phyloP scores from a whole-genome alignment of 2,329 filamentous ascomycete genomes.

The Xylariaceae sp. region DNA sequence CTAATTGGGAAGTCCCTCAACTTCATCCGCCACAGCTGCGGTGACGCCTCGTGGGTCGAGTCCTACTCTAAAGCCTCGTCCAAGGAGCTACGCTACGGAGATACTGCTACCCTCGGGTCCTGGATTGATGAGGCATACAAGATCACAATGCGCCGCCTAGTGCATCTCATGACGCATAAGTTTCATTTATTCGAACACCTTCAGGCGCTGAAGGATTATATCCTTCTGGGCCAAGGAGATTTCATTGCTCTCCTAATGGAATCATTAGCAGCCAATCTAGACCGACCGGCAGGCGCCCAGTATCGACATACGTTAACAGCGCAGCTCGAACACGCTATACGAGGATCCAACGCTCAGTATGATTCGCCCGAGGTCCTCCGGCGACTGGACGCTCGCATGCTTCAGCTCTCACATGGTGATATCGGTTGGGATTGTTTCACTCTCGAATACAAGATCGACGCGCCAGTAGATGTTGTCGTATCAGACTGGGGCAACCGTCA shows the following conservation, averaged over 20 bases:
- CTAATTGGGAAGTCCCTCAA: slow-evolving; percentile 96
- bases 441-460: slow-evolving; percentile 95
- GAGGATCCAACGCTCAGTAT: slow-evolving; percentile 94
- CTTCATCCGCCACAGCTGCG: slow-evolving; percentile 94
- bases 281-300: slow-evolving; percentile 91
- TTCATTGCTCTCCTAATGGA: slow-evolving; percentile 98
- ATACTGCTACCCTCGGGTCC: slow-evolving; percentile 82
- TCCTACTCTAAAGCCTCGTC: slow-evolving; percentile 89
- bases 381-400: slow-evolving; percentile 92
- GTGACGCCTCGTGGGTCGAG: slow-evolving; percentile 91
- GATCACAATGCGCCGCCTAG: slow-evolving; percentile 92
- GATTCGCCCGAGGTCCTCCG: slow-evolving; percentile 88
- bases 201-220: slow-evolving; percentile 86
- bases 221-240: slow-evolving; percentile 90
- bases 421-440: slow-evolving; percentile 99
- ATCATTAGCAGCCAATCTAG: slow-evolving; percentile 84
- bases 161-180: slow-evolving; percentile 88
- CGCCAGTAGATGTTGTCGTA: slow-evolving; percentile 93
- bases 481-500: slow-evolving; percentile 93
- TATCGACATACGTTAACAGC: slow-evolving; percentile 95
- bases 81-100: slow-evolving; percentile 85
- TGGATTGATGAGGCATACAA: slow-evolving; percentile 98
- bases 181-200: slow-evolving; percentile 94
- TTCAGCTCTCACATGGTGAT: slow-evolving; percentile 91
- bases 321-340: slow-evolving; percentile 95